phyloP scores from a whole-genome alignment of 805 yeast species.

The Pichia scutulata region DNA sequence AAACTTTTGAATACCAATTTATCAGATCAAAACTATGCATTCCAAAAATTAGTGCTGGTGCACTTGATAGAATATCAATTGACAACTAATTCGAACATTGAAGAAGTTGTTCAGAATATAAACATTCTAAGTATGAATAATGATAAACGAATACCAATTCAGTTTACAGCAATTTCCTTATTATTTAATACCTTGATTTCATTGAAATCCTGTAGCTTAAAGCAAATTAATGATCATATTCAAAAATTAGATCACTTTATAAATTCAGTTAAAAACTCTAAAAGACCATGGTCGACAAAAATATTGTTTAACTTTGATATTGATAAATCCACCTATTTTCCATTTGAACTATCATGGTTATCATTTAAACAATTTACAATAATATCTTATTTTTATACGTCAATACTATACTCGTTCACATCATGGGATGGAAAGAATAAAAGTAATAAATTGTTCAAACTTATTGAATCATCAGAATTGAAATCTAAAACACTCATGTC shows the following conservation, averaged over 20 bases:
- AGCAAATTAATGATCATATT: conserved; percentile 21
- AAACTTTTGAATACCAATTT: conserved; percentile 7
- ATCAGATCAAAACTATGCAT: conserved; percentile 7
- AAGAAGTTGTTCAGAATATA: conserved; percentile 15
- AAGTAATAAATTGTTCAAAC: conserved; percentile 28
- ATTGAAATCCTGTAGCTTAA: conserved; percentile 10
- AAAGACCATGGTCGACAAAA: neutral
- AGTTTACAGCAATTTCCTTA: conserved; percentile 27
- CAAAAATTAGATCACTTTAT: conserved; percentile 20
- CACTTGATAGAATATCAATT: conserved; percentile 27
- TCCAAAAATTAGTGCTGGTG: conserved; percentile 23
- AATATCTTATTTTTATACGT: conserved; percentile 35
- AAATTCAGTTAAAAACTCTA: conserved; percentile 9
- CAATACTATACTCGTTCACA: conserved; percentile 31
- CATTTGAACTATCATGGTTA: conserved; percentile 33
- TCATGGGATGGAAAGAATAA: conserved; percentile 30
- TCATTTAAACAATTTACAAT: conserved; percentile 36
- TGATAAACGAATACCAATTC: conserved; percentile 21
- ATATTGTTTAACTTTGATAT: neutral
- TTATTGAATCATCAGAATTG: neutral
- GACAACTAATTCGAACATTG: conserved; percentile 24
- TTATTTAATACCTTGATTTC: neutral
- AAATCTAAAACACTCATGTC: neutral
- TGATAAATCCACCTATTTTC: conserved; percentile 10
- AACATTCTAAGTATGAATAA: conserved; percentile 13